Evolutionary conservation across 2,329 filamentous ascomycete species (phyloP), one percentile per base, ranked within the genome.

Genomic region (Ceratocystis destructans): DNA sequence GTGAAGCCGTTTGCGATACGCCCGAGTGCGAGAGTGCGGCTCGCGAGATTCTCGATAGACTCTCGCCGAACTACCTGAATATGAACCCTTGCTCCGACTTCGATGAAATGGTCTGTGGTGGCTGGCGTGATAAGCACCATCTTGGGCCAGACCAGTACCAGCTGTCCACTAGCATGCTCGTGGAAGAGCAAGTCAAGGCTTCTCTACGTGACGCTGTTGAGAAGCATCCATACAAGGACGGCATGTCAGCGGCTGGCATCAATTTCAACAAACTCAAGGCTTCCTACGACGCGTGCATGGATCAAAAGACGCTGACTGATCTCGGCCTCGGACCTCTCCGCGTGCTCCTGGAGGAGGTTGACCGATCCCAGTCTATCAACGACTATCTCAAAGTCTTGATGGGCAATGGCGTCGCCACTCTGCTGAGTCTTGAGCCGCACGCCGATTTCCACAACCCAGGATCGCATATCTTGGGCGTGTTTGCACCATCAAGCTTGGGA

Each of bases 81-180:
- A 76, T 89, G 46, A 85, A 89, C 71, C 82, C 87, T 1, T 90
- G 87, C 71, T 80, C 78, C n/a, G 75, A 88, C 71, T 90, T 90
- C 67, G 84, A 88, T 68, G 78, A 85, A 72, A 80, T 85, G 66
- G 84, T 84, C 22, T 89, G 87, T 70, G 85, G 84, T 66, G 86
- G 86, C 8, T 89, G 86, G 82, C 77, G 80, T 65, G 78, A 83
- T 22, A 79, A 77, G 10, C 82, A 88, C 74, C 85, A 88, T 71
- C 79, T 89, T 67, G 81, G 86, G 1, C 76, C 83, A 2, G 87
- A 89, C 71, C 82, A 85, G 69, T 79, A 82, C 44, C 79, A 81
- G 70, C 79, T 80, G 37, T 87, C 85, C 68, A 83, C 85, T 1
- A 80, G 80, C 31, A 83, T 80, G 1, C 78, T 83, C 68, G 84